phyloP scores from a whole-genome alignment of 2,329 filamentous ascomycete genomes.

The Ophiocordyceps camponoti-saundersi region DNA sequence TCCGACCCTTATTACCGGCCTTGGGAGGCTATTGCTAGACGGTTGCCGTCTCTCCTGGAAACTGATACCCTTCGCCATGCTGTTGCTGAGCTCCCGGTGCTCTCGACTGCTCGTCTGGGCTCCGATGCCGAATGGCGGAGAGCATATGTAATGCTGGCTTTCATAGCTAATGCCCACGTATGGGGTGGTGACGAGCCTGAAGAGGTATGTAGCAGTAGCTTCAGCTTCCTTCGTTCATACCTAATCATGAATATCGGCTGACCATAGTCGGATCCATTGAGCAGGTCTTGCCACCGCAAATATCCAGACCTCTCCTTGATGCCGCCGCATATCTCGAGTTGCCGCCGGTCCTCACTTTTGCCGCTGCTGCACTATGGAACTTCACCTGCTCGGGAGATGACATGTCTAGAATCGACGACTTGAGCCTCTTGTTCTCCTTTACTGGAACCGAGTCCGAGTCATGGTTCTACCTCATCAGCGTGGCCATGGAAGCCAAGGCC shows the following conservation, averaged over 20 bases:
- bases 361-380: conserved; percentile 80
- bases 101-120: conserved; percentile 47
- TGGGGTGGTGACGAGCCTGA: conserved; percentile 68
- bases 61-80: conserved; percentile 44
- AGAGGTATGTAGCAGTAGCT: conserved; percentile 33
- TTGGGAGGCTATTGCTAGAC: conserved; percentile 58
- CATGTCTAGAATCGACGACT: conserved; percentile 48
- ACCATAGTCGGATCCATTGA: no score
- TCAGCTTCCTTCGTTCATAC: no score
- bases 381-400: conserved; percentile 41
- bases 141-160: conserved; percentile 63
- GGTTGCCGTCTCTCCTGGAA: conserved; percentile 51
- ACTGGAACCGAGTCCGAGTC: conserved; percentile 81
- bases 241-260: not conserved
- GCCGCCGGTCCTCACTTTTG: conserved; percentile 81
- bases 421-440: conserved; percentile 63
- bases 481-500: conserved; percentile 75
- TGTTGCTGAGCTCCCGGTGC: conserved; percentile 48
- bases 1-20: conserved; percentile 57
- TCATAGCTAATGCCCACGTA: conserved; percentile 72
- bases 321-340: conserved; percentile 61
- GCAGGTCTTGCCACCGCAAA: conserved; percentile 51
- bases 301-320: conserved; percentile 60
- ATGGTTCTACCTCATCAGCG: conserved; percentile 85
- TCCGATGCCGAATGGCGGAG: conserved; percentile 61